Evolutionary conservation across 768 basidiomycete genomes (phyloP).

Genomic region (Suillus subaureus): DNA sequence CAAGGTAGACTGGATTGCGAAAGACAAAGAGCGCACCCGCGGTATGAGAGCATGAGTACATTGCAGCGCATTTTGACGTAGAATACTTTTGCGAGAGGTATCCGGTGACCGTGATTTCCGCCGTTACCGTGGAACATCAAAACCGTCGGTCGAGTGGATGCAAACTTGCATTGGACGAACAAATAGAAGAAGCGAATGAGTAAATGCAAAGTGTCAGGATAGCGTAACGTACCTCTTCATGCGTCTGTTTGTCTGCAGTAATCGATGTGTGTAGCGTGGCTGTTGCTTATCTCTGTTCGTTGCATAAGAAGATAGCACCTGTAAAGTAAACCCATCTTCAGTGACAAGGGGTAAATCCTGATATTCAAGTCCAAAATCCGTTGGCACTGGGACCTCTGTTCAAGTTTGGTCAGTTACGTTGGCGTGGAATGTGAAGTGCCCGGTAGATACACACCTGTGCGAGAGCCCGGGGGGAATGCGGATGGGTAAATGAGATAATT

Average conservation of each 20-base stretch:
- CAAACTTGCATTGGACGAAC: constrained; percentile 33
- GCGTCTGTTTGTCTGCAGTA: constrained; percentile 42
- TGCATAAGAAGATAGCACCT: constrained; percentile 80
- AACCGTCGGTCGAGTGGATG: constrained; percentile 71
- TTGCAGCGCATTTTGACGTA: constrained; percentile 86
- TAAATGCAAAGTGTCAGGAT: neutral
- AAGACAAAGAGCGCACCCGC: constrained; percentile 61
- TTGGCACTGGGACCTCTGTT: constrained; percentile 72
- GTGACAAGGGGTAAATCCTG: constrained; percentile 74
- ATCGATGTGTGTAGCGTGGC: constrained; percentile 36
- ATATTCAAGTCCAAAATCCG: constrained; percentile 71
- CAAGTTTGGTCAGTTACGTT: neutral
- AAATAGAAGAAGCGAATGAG: neutral
- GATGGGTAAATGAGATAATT: constrained; percentile 91
- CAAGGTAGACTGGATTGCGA: neutral
- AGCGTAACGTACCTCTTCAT: constrained; percentile 57
- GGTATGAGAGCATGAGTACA: constrained; percentile 91
- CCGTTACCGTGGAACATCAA: constrained; percentile 94
- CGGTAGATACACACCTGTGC: constrained; percentile 59
- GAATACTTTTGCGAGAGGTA: constrained; percentile 86
- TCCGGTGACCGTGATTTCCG: constrained; percentile 85
- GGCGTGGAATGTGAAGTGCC: neutral
- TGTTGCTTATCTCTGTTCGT: constrained; percentile 46
- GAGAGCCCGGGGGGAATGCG: constrained; percentile 76
- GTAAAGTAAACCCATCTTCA: constrained; percentile 69